phyloP scores from a whole-genome alignment of 1,139 yeast species.

The Nadsonia commutata region DNA sequence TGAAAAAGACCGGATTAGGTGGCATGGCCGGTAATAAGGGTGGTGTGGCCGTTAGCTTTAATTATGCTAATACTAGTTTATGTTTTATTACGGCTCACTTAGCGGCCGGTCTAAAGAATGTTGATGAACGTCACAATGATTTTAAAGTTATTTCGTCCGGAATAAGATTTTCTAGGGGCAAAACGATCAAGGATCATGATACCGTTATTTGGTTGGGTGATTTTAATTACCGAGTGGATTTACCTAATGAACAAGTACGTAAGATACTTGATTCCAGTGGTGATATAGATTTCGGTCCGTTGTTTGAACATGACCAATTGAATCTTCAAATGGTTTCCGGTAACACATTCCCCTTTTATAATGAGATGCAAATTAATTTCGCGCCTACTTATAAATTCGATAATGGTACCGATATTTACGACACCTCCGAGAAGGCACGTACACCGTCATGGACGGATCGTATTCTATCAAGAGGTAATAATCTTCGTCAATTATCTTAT shows the following conservation, averaged over 20 bases:
- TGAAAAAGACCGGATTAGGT: slow-evolving; percentile 79
- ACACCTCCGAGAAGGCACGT: slow-evolving; percentile 80
- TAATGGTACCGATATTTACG: slow-evolving; percentile 71
- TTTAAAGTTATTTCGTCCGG: slow-evolving; percentile 71
- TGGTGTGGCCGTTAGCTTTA: slow-evolving; percentile 73
- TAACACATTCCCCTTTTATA: slow-evolving; percentile 69
- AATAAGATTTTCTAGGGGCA: slow-evolving; percentile 58
- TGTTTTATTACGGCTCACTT: slow-evolving; percentile 84
- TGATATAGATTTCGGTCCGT: slow-evolving; percentile 30
- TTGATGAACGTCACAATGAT: slow-evolving; percentile 78
- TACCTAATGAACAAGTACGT: slow-evolving; percentile 67
- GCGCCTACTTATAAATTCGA: slow-evolving; percentile 91
- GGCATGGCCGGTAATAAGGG: slow-evolving; percentile 91
- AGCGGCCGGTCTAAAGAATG: slow-evolving; percentile 82
- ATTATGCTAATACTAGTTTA: slow-evolving; percentile 61
- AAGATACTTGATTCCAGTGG: slow-evolving; percentile 31
- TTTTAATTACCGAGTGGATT: slow-evolving; percentile 69
- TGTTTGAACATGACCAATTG: slow-evolving; percentile 69
- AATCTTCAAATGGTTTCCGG: slow-evolving; percentile 73
- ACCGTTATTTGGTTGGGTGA: slow-evolving; percentile 91
- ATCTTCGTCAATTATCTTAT: slow-evolving; percentile 50
- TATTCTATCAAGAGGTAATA: slow-evolving; percentile 37
- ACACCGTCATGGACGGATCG: slow-evolving; percentile 98
- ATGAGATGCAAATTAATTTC: slow-evolving; percentile 50
- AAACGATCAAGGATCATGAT: slow-evolving; percentile 65